Evolutionary conservation across 225 moss, liverwort and hornwort genomes (phyloP).

Genomic region (Marchantia paleacea): DNA sequence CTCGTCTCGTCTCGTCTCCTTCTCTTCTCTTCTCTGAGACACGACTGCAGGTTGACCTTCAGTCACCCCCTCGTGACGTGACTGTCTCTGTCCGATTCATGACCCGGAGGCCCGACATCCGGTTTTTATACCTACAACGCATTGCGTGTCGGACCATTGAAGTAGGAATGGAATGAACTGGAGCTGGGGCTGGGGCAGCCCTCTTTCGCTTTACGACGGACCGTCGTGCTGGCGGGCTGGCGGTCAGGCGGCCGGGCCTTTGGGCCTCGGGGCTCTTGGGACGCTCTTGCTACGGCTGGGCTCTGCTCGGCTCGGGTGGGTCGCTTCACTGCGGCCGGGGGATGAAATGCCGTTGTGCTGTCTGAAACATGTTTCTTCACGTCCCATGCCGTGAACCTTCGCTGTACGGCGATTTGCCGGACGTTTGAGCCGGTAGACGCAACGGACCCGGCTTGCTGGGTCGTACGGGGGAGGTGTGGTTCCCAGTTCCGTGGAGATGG

Average conservation of each 20-base stretch:
- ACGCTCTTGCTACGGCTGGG: neutral
- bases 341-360: neutral
- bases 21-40: neutral
- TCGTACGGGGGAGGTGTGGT: neutral
- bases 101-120: neutral
- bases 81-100: constrained; percentile 1
- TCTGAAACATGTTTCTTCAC: constrained; percentile 4
- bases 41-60: constrained; percentile 5
- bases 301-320: neutral
- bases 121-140: neutral
- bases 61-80: constrained; percentile 14
- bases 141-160: neutral
- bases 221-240: no score
- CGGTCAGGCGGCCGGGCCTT: no score
- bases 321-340: neutral
- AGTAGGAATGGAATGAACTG: neutral
- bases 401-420: neutral
- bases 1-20: neutral
- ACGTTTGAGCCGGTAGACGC: neutral
- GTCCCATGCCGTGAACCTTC: constrained; percentile 15
- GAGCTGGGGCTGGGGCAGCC: neutral
- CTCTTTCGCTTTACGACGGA: neutral
- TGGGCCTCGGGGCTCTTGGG: no score
- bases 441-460: neutral
- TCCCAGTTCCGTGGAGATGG: neutral